phyloP scores from a whole-genome alignment of 2,329 filamentous ascomycete species.

The Scedosporium dehoogii region DNA sequence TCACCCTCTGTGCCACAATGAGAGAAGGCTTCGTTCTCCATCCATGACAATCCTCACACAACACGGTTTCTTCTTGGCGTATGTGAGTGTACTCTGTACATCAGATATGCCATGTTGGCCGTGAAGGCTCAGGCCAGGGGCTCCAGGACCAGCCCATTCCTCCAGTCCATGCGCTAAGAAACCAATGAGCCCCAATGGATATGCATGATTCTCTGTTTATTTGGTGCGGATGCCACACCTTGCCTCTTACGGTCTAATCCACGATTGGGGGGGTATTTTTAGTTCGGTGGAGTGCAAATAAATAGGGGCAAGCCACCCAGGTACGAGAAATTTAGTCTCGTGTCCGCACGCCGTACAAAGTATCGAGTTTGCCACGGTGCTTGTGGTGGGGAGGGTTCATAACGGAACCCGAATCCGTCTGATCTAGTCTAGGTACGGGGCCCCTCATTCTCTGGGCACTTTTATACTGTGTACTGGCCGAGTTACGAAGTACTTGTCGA shows the following conservation, averaged over 20 bases:
- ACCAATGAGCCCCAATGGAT: conserved; percentile 2
- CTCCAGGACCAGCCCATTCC: neutral
- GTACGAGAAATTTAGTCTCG: neutral
- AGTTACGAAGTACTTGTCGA: no score
- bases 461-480: neutral
- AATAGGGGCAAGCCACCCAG: neutral
- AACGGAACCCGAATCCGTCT: neutral
- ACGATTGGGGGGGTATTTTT: conserved; percentile 1
- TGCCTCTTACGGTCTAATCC: neutral
- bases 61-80: no score
- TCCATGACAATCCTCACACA: no score
- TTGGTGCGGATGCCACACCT: neutral
- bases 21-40: no score
- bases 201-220: conserved; percentile 7
- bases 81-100: no score
- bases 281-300: conserved; percentile 1
- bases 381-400: neutral
- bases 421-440: neutral
- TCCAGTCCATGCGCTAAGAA: neutral
- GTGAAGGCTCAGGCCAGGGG: neutral
- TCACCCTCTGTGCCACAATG: no score
- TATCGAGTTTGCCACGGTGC: neutral
- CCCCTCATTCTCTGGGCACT: neutral
- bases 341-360: neutral
- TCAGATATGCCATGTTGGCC: neutral